phyloP scores from a whole-genome alignment of 441 rosid genomes.

The Cnidoscolus chayamansa region DNA sequence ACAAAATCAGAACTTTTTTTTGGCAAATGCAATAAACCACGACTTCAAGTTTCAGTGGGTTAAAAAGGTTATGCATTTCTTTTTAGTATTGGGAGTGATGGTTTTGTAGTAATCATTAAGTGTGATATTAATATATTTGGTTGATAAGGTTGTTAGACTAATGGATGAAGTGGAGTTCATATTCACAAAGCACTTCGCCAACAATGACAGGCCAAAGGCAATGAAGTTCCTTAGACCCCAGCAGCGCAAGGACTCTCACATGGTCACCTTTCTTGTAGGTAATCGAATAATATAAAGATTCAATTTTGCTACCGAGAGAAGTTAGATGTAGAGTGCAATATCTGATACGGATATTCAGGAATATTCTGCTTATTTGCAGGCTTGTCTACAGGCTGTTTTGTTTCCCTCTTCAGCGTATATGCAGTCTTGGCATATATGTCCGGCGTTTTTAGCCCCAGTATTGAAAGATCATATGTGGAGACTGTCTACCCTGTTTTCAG shows the following conservation, averaged over 20 bases:
- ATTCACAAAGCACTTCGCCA: constrained; percentile 90
- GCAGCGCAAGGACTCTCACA: constrained; percentile 82
- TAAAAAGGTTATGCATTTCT: no score
- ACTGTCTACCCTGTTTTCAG: constrained; percentile 97
- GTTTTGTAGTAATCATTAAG: background rate
- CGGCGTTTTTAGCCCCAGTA: constrained; percentile 59
- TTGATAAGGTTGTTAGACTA: constrained; percentile 66
- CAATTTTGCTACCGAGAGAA: no score
- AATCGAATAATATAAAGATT: constrained; percentile 11
- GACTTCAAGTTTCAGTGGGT: background rate
- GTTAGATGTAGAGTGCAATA: no score
- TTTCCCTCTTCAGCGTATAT: constrained; percentile 73
- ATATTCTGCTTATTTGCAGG: constrained; percentile 47
- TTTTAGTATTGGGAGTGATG: no score
- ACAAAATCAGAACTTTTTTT: background rate
- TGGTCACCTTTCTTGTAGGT: constrained; percentile 98
- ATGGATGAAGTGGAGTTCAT: constrained; percentile 99
- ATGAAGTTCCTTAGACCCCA: constrained; percentile 98
- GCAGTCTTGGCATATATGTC: constrained; percentile 79
- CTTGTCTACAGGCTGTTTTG: constrained; percentile 85
- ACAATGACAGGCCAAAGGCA: constrained; percentile 90
- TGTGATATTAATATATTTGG: constrained; percentile 22
- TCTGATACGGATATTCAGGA: background rate
- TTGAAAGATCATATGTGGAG: constrained; percentile 58
- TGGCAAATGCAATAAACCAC: background rate